A percentile compares a stretch with the other conserved stretches of the same genome.
phyloP scores from a whole-genome alignment of 2,329 filamentous ascomycete genomes.

The Pseudogymnoascus sp. region DNA sequence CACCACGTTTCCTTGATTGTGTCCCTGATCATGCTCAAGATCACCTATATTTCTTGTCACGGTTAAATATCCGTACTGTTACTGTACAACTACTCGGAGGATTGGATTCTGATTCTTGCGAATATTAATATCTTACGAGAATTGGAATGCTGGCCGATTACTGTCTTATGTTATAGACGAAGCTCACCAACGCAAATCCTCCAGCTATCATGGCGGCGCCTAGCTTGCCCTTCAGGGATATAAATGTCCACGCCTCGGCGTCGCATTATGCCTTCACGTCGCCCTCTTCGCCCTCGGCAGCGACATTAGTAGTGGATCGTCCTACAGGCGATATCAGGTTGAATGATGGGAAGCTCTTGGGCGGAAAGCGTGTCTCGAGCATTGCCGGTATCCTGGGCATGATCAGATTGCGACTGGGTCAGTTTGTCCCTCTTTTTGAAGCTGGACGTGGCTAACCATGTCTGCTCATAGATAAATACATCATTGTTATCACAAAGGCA shows the following conservation, averaged over 20 bases:
- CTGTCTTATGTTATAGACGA: background rate
- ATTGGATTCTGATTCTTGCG: background rate
- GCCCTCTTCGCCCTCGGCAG: constrained; percentile 82
- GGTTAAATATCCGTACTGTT: background rate
- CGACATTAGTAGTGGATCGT: constrained; percentile 80
- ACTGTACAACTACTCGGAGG: background rate
- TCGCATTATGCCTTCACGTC: constrained; percentile 96
- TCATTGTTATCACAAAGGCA: constrained; percentile 91
- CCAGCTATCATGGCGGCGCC: constrained; percentile 38
- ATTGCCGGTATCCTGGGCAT: constrained; percentile 92
- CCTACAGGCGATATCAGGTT: constrained; percentile 86
- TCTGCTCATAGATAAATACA: constrained; percentile 67
- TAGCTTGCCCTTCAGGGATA: constrained; percentile 77
- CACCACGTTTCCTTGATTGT: background rate
- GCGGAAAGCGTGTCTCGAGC: constrained; percentile 80
- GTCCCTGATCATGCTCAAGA: background rate
- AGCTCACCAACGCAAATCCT: background rate
- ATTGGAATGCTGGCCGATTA: background rate
- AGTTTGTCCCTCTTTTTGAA: constrained; percentile 21
- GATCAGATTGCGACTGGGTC: constrained; percentile 87
- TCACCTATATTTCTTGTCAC: background rate
- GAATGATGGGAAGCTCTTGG: constrained; percentile 67
- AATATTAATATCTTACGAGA: background rate
- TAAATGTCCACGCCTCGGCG: constrained; percentile 88
- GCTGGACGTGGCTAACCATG: background rate